Evolutionary conservation across 1,139 yeast genomes (phyloP).

Genomic region (Hemisphaericaspora xylanilytica): DNA sequence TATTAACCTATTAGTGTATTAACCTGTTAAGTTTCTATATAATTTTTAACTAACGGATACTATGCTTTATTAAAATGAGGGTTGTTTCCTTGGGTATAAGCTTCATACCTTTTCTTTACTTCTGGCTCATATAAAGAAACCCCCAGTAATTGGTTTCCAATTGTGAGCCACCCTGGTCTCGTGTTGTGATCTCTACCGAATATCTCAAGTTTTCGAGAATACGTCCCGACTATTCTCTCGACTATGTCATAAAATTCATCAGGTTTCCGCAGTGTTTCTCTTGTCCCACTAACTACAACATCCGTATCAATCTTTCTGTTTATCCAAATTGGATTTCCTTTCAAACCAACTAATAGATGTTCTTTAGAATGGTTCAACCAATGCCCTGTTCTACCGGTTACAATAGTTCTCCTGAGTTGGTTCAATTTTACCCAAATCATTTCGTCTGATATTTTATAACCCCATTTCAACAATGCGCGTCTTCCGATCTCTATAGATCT

Average conservation of each 20-base stretch:
- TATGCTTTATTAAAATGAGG: neutral
- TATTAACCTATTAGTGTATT: too few species aligned
- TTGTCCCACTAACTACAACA: constrained; percentile 73
- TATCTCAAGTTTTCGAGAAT: constrained; percentile 76
- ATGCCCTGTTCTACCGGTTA: constrained; percentile 95
- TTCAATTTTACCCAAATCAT: constrained; percentile 89
- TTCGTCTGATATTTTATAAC: constrained; percentile 74
- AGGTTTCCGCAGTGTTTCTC: constrained; percentile 89
- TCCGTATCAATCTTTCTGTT: constrained; percentile 67
- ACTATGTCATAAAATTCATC: constrained; percentile 85
- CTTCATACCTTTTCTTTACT: constrained; percentile 39
- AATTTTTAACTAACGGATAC: neutral
- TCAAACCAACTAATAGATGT: constrained; percentile 79
- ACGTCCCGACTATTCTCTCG: constrained; percentile 75
- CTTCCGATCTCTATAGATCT: constrained; percentile 88
- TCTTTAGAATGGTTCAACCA: constrained; percentile 96
- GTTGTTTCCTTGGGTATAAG: constrained; percentile 13
- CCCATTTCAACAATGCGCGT: constrained; percentile 75
- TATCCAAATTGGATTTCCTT: constrained; percentile 80
- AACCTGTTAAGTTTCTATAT: neutral
- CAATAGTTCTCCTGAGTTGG: constrained; percentile 82
- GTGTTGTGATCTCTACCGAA: constrained; percentile 86
- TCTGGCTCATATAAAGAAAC: constrained; percentile 59
- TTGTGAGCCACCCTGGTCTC: constrained; percentile 88
- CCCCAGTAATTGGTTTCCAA: constrained; percentile 78